A percentile compares a stretch with the other conserved stretches of the same genome.
Conservation (phyloP, 257 asterid species). For the Fraxinus pennsylvanica region DNA sequence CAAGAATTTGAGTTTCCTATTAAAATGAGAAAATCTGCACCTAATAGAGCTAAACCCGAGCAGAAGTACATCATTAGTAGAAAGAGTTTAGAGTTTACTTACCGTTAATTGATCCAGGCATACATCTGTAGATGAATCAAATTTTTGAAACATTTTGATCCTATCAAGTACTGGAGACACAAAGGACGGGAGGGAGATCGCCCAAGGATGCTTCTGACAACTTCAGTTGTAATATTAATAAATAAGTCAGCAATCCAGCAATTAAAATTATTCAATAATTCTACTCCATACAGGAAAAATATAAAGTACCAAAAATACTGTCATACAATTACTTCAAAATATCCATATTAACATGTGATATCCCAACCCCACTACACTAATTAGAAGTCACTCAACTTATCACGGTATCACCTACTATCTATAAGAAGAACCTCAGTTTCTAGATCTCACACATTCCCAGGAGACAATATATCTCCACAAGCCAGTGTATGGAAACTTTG, state of each 20-base stretch:
- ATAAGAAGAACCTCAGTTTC: background rate
- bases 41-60: slow-evolving; percentile 5
- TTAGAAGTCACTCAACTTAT: background rate
- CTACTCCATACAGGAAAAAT: background rate
- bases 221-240: background rate
- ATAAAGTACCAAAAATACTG: background rate
- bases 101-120: slow-evolving; percentile 82
- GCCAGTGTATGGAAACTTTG: background rate
- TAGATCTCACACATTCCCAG: background rate
- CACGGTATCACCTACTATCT: background rate
- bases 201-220: slow-evolving; percentile 49
- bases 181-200: slow-evolving; percentile 79
- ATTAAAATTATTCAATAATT: background rate
- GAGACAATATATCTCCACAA: background rate
- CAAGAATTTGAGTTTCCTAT: slow-evolving; percentile 12
- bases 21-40: slow-evolving; percentile 2
- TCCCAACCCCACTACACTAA: background rate
- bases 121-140: slow-evolving; percentile 40
- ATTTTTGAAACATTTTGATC: slow-evolving; percentile 48
- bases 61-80: background rate
- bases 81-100: slow-evolving; percentile 34
- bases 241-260: background rate
- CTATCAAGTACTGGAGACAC: slow-evolving; percentile 61
- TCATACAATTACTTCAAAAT: background rate
- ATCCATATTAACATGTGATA: background rate